Conservation (phyloP, 2,329 filamentous ascomycete species). For the Calonectria pteridis region DNA sequence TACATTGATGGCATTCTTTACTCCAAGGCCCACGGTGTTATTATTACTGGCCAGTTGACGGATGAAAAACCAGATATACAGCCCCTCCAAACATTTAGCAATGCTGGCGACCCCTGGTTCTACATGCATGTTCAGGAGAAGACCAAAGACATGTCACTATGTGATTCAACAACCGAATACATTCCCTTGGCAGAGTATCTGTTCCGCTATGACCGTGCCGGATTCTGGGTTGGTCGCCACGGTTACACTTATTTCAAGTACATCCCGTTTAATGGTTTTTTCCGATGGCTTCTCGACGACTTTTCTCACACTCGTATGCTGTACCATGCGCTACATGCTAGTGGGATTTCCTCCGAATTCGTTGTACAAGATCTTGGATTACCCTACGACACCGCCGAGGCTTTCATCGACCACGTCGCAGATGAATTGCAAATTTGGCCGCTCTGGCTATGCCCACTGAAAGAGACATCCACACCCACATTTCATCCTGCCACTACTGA, state of each 20-base stretch:
- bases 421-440: slow-evolving; percentile 43
- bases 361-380: slow-evolving; percentile 74
- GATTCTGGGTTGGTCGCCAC: slow-evolving; percentile 73
- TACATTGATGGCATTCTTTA: slow-evolving; percentile 73
- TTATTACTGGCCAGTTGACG: slow-evolving; percentile 65
- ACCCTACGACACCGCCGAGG: slow-evolving; percentile 60
- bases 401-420: slow-evolving; percentile 47
- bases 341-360: slow-evolving; percentile 65
- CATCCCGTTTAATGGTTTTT: slow-evolving; percentile 68
- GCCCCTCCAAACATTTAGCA: slow-evolving; percentile 58
- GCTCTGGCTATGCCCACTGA: slow-evolving; percentile 46
- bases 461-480: slow-evolving; percentile 30
- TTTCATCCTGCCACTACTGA: slow-evolving; percentile 33
- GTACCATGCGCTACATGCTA: slow-evolving; percentile 72
- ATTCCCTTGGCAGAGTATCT: slow-evolving; percentile 61
- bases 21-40: slow-evolving; percentile 61
- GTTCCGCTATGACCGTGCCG: slow-evolving; percentile 73
- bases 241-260: slow-evolving; percentile 66
- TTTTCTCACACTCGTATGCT: slow-evolving; percentile 73
- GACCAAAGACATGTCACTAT: neutral
- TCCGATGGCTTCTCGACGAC: slow-evolving; percentile 69
- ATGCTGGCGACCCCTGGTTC: slow-evolving; percentile 72
- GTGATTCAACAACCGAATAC: slow-evolving; percentile 31
- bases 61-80: slow-evolving; percentile 17
- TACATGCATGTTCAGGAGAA: slow-evolving; percentile 69